Evolutionary conservation across 2,329 filamentous ascomycete species (phyloP), one percentile per base, ranked within the genome.

Genomic region (Cladophialophora yegresii): DNA sequence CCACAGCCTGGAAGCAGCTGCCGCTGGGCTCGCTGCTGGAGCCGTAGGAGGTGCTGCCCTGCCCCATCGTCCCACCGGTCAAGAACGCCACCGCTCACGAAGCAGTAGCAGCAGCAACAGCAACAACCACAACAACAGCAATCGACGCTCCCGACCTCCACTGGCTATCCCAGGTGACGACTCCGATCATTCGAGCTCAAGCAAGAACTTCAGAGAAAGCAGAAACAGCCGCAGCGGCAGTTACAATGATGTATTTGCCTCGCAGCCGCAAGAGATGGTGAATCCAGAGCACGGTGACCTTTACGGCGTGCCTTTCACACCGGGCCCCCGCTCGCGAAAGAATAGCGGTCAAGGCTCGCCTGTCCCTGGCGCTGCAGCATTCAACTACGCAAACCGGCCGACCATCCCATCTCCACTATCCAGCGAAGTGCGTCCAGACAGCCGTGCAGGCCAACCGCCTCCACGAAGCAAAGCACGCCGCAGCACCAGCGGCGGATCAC

Each of bases 401-500:
- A 47, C 61, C 22, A 32, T 64, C 7, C 66, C 66, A 6, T 66
- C 63, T 22, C 66, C 66, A 8, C 58, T 68, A 54, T 66, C 64
- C 36, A 66, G 56, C 58, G 66, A 68, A 58, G 16, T 68, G 28
- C 61, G 54, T 4, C 61, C 36, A 23, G 66, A 68, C 22, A 40
- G 13, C 5, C 20, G 51, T n/a, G 16, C 30, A 26, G 47, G 45
- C 49, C 23, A 45, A 20, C 50, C 50, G 13, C 49, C 36, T 28
- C 22, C 32, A 8, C 33, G 33, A 47, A 33, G 45, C 45, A 57
- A 23, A 12, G 49, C 57, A 20, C 65, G 56, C 22, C 56, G 62
- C 23, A 58, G 55, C 13, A 53, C 58, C 47, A 61, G 61, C 30
- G 32, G 22, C 16, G 40, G 57, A 16, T 16, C 62, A n/a, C 50